Percentiles rank a stretch among this genome's conserved stretches.
Evolutionary conservation across 345 rosid genomes (phyloP).

Genomic region (Eucalyptus guilfoylei): DNA sequence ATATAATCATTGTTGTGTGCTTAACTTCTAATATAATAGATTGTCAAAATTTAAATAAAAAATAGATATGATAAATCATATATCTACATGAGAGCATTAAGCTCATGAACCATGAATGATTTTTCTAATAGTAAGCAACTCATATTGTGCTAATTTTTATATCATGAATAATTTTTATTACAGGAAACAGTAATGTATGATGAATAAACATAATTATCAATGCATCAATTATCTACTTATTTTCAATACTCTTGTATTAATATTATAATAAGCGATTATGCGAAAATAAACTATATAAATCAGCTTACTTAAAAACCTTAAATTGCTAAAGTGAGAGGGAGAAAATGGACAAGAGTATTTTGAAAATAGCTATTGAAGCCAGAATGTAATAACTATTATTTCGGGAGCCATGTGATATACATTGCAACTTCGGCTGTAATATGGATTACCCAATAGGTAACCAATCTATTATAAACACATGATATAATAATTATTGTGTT

Average conservation of each 20-base stretch:
- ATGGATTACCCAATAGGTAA: neutral
- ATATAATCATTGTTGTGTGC: neutral
- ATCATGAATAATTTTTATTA: neutral
- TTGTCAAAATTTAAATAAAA: no score
- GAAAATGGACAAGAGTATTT: neutral
- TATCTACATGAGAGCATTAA: neutral
- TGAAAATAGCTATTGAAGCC: neutral
- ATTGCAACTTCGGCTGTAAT: neutral
- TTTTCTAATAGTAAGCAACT: neutral
- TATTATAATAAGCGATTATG: neutral
- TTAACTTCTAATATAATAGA: no score
- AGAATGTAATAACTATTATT: neutral
- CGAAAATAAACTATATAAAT: neutral
- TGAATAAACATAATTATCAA: neutral
- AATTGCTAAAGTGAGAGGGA: neutral
- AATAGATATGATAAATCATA: neutral
- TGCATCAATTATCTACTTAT: neutral
- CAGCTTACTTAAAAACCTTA: neutral
- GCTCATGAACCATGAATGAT: neutral
- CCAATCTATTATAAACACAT: neutral
- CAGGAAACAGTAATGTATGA: neutral
- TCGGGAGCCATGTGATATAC: neutral
- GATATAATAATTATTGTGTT: neutral
- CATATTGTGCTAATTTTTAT: neutral
- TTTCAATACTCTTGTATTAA: neutral